These are phyloP conservation scores for Stropharia rugosoannulata DNA, from an alignment of 768 basidiomycete species.

Conservation along the genomic window DNA sequence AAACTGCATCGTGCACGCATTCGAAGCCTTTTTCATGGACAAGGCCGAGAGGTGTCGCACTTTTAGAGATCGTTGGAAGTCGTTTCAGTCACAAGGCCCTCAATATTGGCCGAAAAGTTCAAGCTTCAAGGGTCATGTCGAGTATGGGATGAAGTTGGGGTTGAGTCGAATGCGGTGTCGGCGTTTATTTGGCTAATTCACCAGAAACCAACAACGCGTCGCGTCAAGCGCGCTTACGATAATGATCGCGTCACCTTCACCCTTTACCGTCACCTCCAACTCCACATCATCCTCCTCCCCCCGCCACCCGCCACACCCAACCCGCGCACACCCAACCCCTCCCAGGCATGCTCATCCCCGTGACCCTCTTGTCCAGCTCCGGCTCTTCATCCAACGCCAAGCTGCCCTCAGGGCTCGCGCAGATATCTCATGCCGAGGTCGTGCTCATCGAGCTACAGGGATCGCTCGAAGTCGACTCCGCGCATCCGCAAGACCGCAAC, in stretches of 20 bases:
- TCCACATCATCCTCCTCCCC: no score
- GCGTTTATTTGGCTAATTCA: no score
- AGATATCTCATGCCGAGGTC: slow-evolving; percentile 76
- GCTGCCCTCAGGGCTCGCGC: slow-evolving; percentile 64
- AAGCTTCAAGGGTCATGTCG: no score
- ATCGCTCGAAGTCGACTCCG: slow-evolving; percentile 65
- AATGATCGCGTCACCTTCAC: not conserved
- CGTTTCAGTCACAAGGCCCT: no score
- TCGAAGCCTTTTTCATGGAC: not conserved
- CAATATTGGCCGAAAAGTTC: no score
- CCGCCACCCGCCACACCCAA: no score
- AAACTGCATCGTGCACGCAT: not conserved
- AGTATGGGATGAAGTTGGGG: no score
- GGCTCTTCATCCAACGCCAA: slow-evolving; percentile 37
- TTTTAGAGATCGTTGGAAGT: no score
- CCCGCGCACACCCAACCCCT: not conserved
- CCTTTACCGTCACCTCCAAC: no score
- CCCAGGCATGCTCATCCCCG: slow-evolving; percentile 61
- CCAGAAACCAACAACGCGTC: slow-evolving; percentile 19
- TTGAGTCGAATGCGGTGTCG: no score
- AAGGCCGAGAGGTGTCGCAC: not conserved
- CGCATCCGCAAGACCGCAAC: slow-evolving; percentile 47
- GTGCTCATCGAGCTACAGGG: slow-evolving; percentile 91
- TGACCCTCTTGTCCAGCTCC: slow-evolving; percentile 39
- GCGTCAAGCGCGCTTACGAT: slow-evolving; percentile 11